These are phyloP conservation scores for Mycena citricolor DNA, from an alignment of 1,284 basidiomycete species.

Conservation along the genomic window DNA sequence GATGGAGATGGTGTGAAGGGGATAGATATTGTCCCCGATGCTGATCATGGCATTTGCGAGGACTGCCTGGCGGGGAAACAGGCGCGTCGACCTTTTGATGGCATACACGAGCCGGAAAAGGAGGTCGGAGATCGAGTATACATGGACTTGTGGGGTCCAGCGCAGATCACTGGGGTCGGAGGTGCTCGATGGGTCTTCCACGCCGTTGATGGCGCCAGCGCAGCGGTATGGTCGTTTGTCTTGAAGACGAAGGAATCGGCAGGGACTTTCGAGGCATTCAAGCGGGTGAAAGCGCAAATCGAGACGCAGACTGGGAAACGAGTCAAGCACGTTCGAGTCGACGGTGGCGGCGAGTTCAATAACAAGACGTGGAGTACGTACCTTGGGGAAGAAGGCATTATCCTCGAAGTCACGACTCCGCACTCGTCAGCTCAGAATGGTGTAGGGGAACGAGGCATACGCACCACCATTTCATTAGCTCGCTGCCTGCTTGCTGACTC, in stretches of 20 bases:
- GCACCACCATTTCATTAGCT: constrained; percentile 20
- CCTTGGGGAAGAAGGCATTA: constrained; percentile 20
- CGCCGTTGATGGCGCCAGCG: constrained; percentile 4
- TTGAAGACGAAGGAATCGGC: constrained; percentile 6
- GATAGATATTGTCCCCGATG: constrained; percentile 1
- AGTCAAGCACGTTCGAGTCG: constrained; percentile 4
- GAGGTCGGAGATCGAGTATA: constrained; percentile 10
- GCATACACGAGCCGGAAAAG: constrained; percentile 7
- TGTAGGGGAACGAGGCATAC: constrained; percentile 21
- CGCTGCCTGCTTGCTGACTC: constrained; percentile 23
- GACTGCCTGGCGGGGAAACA: constrained; percentile 12
- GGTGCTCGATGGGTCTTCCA: constrained; percentile 7
- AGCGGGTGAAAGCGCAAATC: constrained; percentile 4
- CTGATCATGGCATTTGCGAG: constrained; percentile 11
- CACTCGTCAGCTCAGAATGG: constrained; percentile 25
- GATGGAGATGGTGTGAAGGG: constrained; percentile 7
- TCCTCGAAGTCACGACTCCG: constrained; percentile 23
- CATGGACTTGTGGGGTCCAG: constrained; percentile 20
- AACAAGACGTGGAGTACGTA: constrained; percentile 16
- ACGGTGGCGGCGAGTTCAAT: constrained; percentile 17
- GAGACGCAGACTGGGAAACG: constrained; percentile 13
- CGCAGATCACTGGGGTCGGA: constrained; percentile 3
- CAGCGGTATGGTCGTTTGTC: background rate
- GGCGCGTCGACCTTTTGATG: constrained; percentile 16
- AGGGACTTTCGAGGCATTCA: constrained; percentile 9